Evolutionary conservation across 2,329 filamentous ascomycete species (phyloP).

Genomic region (Remersonia thermophila): DNA sequence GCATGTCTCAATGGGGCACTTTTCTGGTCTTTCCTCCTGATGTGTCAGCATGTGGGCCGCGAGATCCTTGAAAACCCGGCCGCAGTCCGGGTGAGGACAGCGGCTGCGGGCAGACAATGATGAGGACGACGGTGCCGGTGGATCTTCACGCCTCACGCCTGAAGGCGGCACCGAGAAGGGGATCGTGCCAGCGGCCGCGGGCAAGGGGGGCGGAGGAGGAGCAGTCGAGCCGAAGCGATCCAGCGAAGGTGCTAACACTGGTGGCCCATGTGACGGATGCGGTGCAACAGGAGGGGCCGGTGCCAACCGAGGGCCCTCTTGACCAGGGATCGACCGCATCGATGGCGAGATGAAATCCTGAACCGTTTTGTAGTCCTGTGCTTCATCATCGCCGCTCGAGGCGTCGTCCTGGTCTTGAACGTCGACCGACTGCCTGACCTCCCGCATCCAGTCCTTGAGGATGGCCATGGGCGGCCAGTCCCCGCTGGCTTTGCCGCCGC

Average conservation of each 20-base stretch:
- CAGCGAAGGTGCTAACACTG: conserved; percentile 13
- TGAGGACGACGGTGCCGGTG: conserved; percentile 9
- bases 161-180: too few species aligned
- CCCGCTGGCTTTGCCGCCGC: conserved; percentile 43
- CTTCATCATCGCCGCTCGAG: conserved; percentile 41
- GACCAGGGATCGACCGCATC: conserved; percentile 15
- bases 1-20: conserved; percentile 87
- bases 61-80: conserved; percentile 49
- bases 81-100: conserved; percentile 46
- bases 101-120: conserved; percentile 23
- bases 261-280: too few species aligned
- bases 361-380: conserved; percentile 23
- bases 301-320: conserved; percentile 19
- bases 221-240: conserved; percentile 11
- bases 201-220: conserved; percentile 11
- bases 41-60: conserved; percentile 95
- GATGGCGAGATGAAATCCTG: conserved; percentile 18
- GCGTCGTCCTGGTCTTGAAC: conserved; percentile 34
- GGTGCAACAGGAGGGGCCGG: conserved; percentile 15
- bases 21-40: conserved; percentile 84
- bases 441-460: conserved; percentile 48
- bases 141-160: not conserved
- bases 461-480: conserved; percentile 48
- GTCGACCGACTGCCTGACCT: conserved; percentile 39
- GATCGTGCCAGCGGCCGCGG: too few species aligned